These are phyloP conservation scores for Clohesyomyces aquaticus DNA, from an alignment of 495 filamentous ascomycete species.

Conservation along the genomic window DNA sequence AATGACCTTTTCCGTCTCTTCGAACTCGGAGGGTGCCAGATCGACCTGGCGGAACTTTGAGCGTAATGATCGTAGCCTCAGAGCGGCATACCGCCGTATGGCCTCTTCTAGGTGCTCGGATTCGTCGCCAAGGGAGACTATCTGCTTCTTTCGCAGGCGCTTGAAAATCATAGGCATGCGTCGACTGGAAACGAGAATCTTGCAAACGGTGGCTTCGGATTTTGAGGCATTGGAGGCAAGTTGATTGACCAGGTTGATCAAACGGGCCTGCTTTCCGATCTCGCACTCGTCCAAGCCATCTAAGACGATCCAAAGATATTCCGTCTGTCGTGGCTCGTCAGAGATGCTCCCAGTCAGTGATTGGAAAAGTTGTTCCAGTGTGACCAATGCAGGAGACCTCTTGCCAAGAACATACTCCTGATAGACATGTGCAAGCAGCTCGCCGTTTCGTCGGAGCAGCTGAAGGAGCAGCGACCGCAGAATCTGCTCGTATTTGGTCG, in stretches of 20 bases:
- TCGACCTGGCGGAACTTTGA: not conserved
- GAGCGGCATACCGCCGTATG: not conserved
- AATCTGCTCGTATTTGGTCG: not conserved
- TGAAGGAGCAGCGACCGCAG: constrained; percentile 3
- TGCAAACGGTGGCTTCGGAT: not conserved
- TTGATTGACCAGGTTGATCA: constrained; percentile 3
- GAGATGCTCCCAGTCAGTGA: not conserved
- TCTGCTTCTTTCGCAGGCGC: not conserved
- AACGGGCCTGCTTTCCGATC: not conserved
- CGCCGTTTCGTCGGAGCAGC: not conserved
- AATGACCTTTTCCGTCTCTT: constrained; percentile 8
- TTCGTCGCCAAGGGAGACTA: constrained; percentile 1
- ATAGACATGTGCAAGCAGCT: constrained; percentile 5
- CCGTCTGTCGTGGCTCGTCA: not conserved
- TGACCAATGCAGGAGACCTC: not conserved
- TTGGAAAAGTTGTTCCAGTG: constrained; percentile 2
- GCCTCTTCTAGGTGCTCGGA: not conserved
- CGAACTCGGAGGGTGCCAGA: not conserved
- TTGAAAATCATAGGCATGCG: not conserved
- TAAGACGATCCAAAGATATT: constrained; percentile 7
- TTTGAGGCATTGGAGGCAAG: not conserved
- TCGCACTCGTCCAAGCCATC: constrained; percentile 22
- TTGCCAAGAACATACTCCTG: not conserved
- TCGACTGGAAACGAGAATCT: constrained; percentile 11
- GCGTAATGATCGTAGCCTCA: not conserved